Evolutionary conservation across 2,329 filamentous ascomycete species (phyloP), one percentile per base, ranked within the genome.

Genomic region (Sporothrix brasiliensis): DNA sequence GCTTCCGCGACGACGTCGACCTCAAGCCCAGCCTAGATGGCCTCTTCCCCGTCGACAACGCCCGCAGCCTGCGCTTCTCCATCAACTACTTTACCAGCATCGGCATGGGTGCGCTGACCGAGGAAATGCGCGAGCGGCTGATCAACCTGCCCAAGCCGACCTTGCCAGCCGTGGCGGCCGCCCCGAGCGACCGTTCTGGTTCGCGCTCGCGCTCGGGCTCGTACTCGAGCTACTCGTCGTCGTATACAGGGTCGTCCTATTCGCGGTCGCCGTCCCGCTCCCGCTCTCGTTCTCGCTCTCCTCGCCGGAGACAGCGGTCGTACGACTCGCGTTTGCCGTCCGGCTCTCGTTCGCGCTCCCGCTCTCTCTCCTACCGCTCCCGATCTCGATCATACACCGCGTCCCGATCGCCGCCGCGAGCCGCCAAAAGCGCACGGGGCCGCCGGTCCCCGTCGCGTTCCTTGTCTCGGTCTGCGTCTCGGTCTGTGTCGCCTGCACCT

Each of bases 41-140:
- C 41, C 83, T 99, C 56, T 98, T 99, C 84, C 95, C 95, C 0
- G 90, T 85, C 72, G 94, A 98, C 79, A 92, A 93, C 76, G 88
- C 93, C 30, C 90, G 92, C 77, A 95, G 97, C 80, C 93, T 94
- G 52, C 89, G 94, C 69, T 99, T 99, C 84, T 92, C 94, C 67
- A 97, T 99, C 89, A 99, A 99, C 81, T 99, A 97, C 85, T 98
- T 99, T 80, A 99, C 95, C 11, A 95, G 93, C 76, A 97, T 99
- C 76, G 93, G 94, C 71, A 96, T 99, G 92, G 95, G 95, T 78
- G 89, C 88, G 30, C 86, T 99, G 73, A 99, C 95, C 1, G 95
- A 99, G 78, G 92, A 93, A 74, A 97, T 97, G 93, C 90, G 95
- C 79, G 92, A 96, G 77, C 89, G 91, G 78, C 85, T 99, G 70